phyloP scores from a whole-genome alignment of 1,284 basidiomycete species.

The Thecaphora thlaspeos region DNA sequence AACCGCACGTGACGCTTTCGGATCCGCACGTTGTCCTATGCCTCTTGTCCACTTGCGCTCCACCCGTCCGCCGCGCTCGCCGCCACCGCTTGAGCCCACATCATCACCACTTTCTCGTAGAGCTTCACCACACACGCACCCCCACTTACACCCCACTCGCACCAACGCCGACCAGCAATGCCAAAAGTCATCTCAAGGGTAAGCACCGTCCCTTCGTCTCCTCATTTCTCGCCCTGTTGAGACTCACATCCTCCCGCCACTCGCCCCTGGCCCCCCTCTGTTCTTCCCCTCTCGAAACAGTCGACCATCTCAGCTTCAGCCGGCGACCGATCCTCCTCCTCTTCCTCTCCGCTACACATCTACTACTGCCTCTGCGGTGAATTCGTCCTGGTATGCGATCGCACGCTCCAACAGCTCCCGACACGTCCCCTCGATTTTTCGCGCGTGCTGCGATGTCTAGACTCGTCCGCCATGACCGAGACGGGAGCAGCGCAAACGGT shows the following conservation, averaged over 20 bases:
- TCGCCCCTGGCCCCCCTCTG: not conserved
- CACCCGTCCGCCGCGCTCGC: constrained; percentile 7
- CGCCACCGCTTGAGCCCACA: not conserved
- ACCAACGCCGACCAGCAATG: constrained; percentile 4
- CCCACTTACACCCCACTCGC: too few species aligned
- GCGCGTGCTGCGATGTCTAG: constrained; percentile 39
- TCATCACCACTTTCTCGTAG: not conserved
- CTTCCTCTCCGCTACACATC: constrained; percentile 12
- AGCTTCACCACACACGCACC: not conserved
- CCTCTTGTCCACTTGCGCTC: constrained; percentile 3
- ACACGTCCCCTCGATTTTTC: constrained; percentile 43
- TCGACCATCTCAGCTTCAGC: constrained; percentile 4
- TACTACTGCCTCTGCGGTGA: constrained; percentile 57
- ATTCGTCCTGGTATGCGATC: constrained; percentile 48
- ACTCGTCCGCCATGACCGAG: constrained; percentile 27
- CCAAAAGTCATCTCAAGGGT: constrained; percentile 5
- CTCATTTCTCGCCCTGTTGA: not conserved
- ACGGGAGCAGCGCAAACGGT: constrained; percentile 19
- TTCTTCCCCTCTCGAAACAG: not conserved
- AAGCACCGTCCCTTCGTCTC: not conserved
- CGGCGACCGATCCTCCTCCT: not conserved
- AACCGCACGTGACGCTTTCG: too few species aligned
- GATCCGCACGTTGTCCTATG: too few species aligned
- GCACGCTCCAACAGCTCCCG: constrained; percentile 21
- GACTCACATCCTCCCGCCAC: too few species aligned